phyloP scores from a whole-genome alignment of 202 grass and related monocot species.

The Zizania palustris region DNA sequence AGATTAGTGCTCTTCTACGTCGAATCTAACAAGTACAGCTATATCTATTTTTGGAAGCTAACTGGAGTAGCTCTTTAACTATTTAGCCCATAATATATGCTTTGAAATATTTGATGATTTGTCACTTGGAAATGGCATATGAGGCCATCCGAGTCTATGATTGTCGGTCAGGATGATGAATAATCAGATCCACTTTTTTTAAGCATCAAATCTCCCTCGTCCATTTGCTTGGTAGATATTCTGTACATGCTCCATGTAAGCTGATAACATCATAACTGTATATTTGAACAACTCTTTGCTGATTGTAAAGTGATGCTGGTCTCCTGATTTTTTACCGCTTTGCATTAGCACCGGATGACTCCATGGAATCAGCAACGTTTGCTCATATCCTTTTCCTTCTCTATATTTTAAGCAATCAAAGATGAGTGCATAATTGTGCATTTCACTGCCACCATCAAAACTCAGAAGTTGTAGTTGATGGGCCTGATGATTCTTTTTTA shows the following conservation, averaged over 20 bases:
- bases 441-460: not conserved
- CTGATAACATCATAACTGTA: constrained; percentile 34
- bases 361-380: not conserved
- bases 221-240: constrained; percentile 31
- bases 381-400: not conserved
- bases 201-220: not conserved
- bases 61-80: constrained; percentile 27
- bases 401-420: not conserved
- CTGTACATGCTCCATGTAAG: constrained; percentile 39
- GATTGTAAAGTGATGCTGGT: constrained; percentile 7
- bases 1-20: constrained; percentile 64
- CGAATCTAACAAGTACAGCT: constrained; percentile 50
- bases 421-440: not conserved
- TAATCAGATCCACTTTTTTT: no score
- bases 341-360: not conserved
- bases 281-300: constrained; percentile 12
- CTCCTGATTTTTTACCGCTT: not conserved
- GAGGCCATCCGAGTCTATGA: no score
- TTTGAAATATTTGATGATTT: not conserved
- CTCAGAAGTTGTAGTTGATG: not conserved
- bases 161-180: no score
- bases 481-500: not conserved
- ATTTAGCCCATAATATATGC: constrained; percentile 1
- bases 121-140: no score
- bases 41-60: constrained; percentile 32